These are phyloP conservation scores for Tothia fuscella DNA, from an alignment of 2,329 filamentous ascomycete genomes.

Conservation along the genomic window DNA sequence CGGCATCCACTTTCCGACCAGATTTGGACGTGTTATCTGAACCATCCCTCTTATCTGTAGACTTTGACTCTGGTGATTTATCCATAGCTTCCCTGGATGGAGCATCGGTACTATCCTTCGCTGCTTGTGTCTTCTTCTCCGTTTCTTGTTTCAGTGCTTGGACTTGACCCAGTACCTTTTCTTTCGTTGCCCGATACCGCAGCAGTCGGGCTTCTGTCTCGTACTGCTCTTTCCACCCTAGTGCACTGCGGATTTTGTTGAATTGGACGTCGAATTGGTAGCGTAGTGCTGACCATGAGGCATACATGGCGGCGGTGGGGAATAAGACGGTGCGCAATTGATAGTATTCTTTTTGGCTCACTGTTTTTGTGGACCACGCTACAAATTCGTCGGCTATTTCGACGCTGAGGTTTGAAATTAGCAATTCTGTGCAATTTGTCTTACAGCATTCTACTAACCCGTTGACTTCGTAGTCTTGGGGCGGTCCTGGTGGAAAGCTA, in stretches of 20 bases:
- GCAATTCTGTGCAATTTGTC: neutral
- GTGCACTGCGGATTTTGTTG: constrained; percentile 23
- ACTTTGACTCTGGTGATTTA: neutral
- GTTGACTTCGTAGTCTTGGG: constrained; percentile 35
- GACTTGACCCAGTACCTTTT: neutral
- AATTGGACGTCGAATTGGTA: constrained; percentile 25
- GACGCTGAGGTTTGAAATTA: constrained; percentile 16
- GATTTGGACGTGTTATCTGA: neutral
- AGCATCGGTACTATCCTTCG: neutral
- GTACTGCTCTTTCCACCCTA: constrained; percentile 13
- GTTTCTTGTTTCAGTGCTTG: neutral
- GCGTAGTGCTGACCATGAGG: constrained; percentile 23
- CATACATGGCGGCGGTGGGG: constrained; percentile 25
- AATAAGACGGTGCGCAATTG: constrained; percentile 25
- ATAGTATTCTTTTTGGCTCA: constrained; percentile 28
- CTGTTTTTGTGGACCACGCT: constrained; percentile 28
- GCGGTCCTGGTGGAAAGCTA: constrained; percentile 35
- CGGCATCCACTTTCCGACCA: neutral
- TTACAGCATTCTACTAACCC: constrained; percentile 20
- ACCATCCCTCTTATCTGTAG: neutral
- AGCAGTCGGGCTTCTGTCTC: neutral
- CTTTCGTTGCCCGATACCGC: neutral
- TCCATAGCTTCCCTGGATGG: neutral
- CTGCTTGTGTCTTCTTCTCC: neutral
- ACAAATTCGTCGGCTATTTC: constrained; percentile 28